Evolutionary conservation across 2,329 filamentous ascomycete genomes (phyloP), one percentile per base, ranked within the genome.

Genomic region (Pestalotiopsis sp.): DNA sequence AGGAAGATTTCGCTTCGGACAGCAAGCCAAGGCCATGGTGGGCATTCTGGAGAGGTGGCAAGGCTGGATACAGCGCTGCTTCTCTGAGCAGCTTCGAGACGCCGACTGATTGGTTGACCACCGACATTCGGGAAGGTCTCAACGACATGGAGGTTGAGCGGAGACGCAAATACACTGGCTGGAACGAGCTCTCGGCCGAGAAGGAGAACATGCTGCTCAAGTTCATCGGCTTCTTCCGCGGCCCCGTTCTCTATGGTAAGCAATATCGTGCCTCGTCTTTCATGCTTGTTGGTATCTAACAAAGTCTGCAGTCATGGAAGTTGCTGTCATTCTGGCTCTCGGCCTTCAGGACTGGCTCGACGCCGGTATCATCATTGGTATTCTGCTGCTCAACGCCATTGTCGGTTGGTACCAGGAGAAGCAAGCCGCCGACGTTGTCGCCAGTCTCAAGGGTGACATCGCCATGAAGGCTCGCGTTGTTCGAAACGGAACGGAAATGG

Each of bases 391-490:
- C 71, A 93, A 93, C 83, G 91, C 91, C 73, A 79, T 89, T 69
- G 91, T 92, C 80, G 91, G 91, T 86, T 93, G 90, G 90, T 92
- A 92, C 81, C 91, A 93, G 80, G 91, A 93, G 81, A 92, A 92
- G 84, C 90, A 92, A 81, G 91, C 91, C 76, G 90, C 90, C 77
- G 91, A 93, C 81, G 90, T 92, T 76, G 90, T 92, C 75, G 90
- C 90, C 67, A 87, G 84, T 70, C 82, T 92, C 72, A 92, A 92
- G 85, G 91, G 90, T 84, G 91, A 93, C 76, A 93, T 93, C 77
- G 91, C 91, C 76, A 91, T 92, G 88, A 90, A 90, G 82, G 87
- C 89, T 66, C 84, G 84, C 71, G 89, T 91, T 75, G 81, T 92
- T 75, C 90, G 91, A 78, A 86, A 91, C 78, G 90, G 91, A 74